Percentiles rank a stretch among this genome's conserved stretches.
These are phyloP conservation scores for Simplicillium aogashimaense DNA, from an alignment of 2,329 filamentous ascomycete species.

Conservation along the genomic window DNA sequence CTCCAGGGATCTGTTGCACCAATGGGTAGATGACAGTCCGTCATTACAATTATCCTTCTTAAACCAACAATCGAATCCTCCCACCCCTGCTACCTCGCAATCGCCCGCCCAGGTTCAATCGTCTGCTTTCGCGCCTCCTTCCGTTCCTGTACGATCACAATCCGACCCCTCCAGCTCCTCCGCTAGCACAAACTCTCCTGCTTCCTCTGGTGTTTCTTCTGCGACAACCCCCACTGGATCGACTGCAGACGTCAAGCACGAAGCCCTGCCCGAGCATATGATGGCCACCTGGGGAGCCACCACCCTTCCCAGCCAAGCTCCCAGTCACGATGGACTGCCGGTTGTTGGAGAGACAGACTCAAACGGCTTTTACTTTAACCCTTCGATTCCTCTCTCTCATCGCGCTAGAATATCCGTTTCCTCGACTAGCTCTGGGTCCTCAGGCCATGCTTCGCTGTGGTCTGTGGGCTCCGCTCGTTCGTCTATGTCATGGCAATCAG, in stretches of 20 bases:
- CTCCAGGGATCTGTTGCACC: slow-evolving; percentile 30
- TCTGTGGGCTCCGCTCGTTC: slow-evolving; percentile 30
- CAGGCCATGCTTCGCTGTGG: slow-evolving; percentile 36
- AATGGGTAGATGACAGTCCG: slow-evolving; percentile 28
- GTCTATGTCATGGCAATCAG: slow-evolving; percentile 29
- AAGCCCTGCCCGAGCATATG: slow-evolving; percentile 17
- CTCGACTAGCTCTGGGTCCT: slow-evolving; percentile 38
- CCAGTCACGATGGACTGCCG: slow-evolving; percentile 1
- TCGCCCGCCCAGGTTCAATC: slow-evolving; percentile 1
- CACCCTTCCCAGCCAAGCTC: slow-evolving; percentile 4
- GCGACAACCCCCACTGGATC: slow-evolving; percentile 7
- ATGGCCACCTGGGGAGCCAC: slow-evolving; percentile 11
- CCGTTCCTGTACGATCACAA: neutral
- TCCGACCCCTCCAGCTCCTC: neutral
- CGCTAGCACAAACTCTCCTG: neutral
- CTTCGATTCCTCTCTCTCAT: slow-evolving; percentile 26
- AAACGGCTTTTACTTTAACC: slow-evolving; percentile 21
- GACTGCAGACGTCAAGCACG: slow-evolving; percentile 6
- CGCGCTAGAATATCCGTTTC: slow-evolving; percentile 36
- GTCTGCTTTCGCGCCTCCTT: slow-evolving; percentile 7
- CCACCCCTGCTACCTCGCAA: slow-evolving; percentile 4
- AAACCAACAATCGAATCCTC: slow-evolving; percentile 5
- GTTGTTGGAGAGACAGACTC: slow-evolving; percentile 9
- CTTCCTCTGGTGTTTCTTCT: neutral
- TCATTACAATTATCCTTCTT: slow-evolving; percentile 19